Evolutionary conservation across 2,329 filamentous ascomycete genomes (phyloP).

Genomic region (Coccinonectria pachysandricola): DNA sequence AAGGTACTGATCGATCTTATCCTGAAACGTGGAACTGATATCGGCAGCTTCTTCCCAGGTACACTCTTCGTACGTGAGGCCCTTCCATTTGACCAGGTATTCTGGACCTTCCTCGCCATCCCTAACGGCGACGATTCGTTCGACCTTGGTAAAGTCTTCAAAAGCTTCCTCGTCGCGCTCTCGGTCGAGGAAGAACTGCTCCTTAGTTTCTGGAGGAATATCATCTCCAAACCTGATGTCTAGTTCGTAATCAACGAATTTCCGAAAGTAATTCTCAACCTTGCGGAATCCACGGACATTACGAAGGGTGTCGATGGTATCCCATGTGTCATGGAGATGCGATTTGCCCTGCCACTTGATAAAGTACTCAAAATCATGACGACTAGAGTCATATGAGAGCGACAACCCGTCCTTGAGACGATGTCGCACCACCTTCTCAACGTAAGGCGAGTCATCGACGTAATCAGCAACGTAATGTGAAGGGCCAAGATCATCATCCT

Average conservation of each 20-base stretch:
- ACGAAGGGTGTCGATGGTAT: constrained; percentile 63
- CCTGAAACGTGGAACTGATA: constrained; percentile 69
- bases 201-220: constrained; percentile 71
- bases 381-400: constrained; percentile 44
- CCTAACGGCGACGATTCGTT: constrained; percentile 78
- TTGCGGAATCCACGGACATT: constrained; percentile 78
- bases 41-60: constrained; percentile 81
- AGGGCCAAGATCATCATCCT: constrained; percentile 44
- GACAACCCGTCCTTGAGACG: constrained; percentile 60
- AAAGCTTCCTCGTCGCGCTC: constrained; percentile 83
- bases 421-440: constrained; percentile 87
- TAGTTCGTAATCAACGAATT: constrained; percentile 69
- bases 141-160: constrained; percentile 83
- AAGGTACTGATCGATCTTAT: constrained; percentile 83
- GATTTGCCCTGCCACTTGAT: constrained; percentile 98
- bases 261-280: constrained; percentile 90
- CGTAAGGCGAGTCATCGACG: constrained; percentile 72
- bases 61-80: constrained; percentile 82
- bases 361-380: constrained; percentile 77
- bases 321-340: constrained; percentile 94
- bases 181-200: constrained; percentile 91
- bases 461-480: constrained; percentile 59
- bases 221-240: constrained; percentile 67
- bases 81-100: constrained; percentile 96
- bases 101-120: constrained; percentile 72